Evolutionary conservation across 495 filamentous ascomycete species (phyloP).

Genomic region (Lineolata rhizophorae): DNA sequence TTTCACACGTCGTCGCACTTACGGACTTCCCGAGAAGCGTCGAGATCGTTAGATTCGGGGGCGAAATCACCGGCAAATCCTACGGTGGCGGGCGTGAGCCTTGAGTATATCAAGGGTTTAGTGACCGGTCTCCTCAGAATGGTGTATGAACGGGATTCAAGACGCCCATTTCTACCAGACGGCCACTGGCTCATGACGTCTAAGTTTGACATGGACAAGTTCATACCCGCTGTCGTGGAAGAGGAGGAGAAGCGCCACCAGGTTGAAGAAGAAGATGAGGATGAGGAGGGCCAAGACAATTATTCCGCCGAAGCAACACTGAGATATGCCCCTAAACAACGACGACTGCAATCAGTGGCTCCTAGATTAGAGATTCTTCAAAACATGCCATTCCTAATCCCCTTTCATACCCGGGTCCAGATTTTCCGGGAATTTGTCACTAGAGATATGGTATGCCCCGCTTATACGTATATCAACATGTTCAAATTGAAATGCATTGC

Average conservation of each 20-base stretch:
- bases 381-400: slow-evolving; percentile 94
- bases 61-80: slow-evolving; percentile 1
- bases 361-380: slow-evolving; percentile 77
- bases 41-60: background rate
- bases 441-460: slow-evolving; percentile 59
- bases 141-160: slow-evolving; percentile 86
- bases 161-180: slow-evolving; percentile 57
- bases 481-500: too few species aligned
- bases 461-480: too few species aligned
- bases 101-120: slow-evolving; percentile 57
- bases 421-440: slow-evolving; percentile 85
- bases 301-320: slow-evolving; percentile 35
- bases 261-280: slow-evolving; percentile 28
- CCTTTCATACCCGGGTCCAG: slow-evolving; percentile 75
- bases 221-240: slow-evolving; percentile 64
- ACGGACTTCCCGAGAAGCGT: too few species aligned
- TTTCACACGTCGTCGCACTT: slow-evolving; percentile 17
- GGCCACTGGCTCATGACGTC: slow-evolving; percentile 91
- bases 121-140: slow-evolving; percentile 67
- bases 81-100: slow-evolving; percentile 38
- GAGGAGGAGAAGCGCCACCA: slow-evolving; percentile 70
- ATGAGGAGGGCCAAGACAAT: slow-evolving; percentile 28
- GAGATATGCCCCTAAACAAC: slow-evolving; percentile 38
- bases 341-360: slow-evolving; percentile 50
- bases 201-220: slow-evolving; percentile 76